phyloP scores from a whole-genome alignment of 140 eudicot genomes.

The Oenanthe javanica region DNA sequence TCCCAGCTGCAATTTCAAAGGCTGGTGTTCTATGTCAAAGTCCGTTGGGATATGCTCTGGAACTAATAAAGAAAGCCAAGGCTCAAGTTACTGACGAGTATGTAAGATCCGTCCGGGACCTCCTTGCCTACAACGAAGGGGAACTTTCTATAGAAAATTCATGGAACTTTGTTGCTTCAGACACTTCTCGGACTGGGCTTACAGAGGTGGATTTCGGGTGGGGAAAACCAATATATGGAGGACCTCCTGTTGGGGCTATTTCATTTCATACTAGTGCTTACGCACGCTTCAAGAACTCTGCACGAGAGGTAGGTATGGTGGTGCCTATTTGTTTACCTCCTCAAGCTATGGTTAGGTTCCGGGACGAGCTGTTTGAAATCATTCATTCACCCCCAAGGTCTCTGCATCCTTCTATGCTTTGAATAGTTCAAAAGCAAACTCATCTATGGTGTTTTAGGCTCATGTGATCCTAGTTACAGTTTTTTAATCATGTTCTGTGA shows the following conservation, averaged over 20 bases:
- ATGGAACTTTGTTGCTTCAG: slow-evolving; percentile 8
- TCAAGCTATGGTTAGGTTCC: background rate
- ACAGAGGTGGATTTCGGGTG: slow-evolving; percentile 14
- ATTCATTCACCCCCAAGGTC: background rate
- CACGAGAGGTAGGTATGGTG: background rate
- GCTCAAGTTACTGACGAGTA: slow-evolving; percentile 4
- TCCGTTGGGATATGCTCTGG: slow-evolving; percentile 5
- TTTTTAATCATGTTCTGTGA: background rate
- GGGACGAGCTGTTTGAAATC: background rate
- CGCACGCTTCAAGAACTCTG: background rate
- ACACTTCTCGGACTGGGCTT: background rate
- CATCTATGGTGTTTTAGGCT: background rate
- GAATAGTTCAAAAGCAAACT: background rate
- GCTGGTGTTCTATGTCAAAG: background rate
- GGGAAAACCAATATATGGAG: slow-evolving; percentile 13
- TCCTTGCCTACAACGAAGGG: background rate
- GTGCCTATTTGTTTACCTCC: background rate
- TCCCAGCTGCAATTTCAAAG: background rate
- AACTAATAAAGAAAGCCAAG: background rate
- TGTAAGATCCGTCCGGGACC: background rate
- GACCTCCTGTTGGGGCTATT: background rate
- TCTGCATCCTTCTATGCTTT: background rate
- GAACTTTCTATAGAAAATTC: background rate
- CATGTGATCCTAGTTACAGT: background rate
- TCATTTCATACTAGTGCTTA: background rate